phyloP scores from a whole-genome alignment of 2,329 filamentous ascomycete species.

The Arthrobotrys entomopaga region DNA sequence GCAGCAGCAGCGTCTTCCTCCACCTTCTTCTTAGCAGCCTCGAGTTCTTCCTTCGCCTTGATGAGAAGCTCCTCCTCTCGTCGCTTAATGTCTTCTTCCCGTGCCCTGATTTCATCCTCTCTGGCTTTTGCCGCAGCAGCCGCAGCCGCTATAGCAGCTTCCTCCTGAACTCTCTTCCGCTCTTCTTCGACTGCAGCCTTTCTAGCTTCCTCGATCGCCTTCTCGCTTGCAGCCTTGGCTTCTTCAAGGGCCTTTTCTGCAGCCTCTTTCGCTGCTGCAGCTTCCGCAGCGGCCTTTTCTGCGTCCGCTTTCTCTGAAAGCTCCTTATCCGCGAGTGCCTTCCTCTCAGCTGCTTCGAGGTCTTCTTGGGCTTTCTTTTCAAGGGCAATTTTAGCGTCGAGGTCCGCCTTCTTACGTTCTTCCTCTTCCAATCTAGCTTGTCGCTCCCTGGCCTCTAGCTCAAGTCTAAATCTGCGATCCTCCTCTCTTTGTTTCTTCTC shows the following conservation, averaged over 20 bases:
- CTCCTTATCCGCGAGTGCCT: constrained; percentile 38
- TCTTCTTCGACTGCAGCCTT: constrained; percentile 36
- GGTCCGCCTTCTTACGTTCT: constrained; percentile 62
- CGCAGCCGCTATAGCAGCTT: constrained; percentile 8
- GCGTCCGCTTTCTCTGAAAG: constrained; percentile 41
- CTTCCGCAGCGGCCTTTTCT: constrained; percentile 49
- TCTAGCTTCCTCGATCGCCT: constrained; percentile 32
- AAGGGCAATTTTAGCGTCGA: constrained; percentile 61
- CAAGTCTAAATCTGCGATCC: constrained; percentile 57
- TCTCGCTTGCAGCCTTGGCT: constrained; percentile 59
- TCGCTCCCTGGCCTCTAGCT: constrained; percentile 55
- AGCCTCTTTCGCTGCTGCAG: constrained; percentile 58
- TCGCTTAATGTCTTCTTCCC: constrained; percentile 49
- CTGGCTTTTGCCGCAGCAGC: constrained; percentile 16
- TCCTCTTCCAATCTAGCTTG: constrained; percentile 60
- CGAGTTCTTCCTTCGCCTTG: constrained; percentile 63
- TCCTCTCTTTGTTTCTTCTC: constrained; percentile 53
- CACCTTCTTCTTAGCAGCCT: constrained; percentile 64
- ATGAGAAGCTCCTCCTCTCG: constrained; percentile 55
- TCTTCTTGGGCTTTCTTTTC: constrained; percentile 28
- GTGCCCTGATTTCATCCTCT: constrained; percentile 42
- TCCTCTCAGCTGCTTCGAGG: constrained; percentile 28
- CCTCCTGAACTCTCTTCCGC: constrained; percentile 34
- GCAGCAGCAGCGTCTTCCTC: constrained; percentile 57
- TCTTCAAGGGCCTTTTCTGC: constrained; percentile 49